Base-by-base conservation (phyloP, 2,329 filamentous ascomycete genomes). In the Curvularia lunata region DNA sequence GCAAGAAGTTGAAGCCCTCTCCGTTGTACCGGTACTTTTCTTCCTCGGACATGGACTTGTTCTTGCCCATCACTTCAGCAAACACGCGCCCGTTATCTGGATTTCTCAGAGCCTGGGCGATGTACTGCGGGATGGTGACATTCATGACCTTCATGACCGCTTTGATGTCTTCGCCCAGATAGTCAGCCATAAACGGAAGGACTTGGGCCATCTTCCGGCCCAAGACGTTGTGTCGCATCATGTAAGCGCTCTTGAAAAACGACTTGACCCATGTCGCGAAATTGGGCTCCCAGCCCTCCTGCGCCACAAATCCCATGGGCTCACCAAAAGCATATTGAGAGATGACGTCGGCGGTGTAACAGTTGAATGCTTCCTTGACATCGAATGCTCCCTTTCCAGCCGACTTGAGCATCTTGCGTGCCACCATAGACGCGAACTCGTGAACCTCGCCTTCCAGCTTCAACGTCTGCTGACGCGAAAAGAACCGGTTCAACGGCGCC, bases 401-500 rank as follows among this genome's bases (percentile, higher is more conserved):
- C 47, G 61, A 57, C 59, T 59, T 32, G 56, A 67, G 63, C 62
- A 68, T 61, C 37, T 62, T 66, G 52, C 64, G 48, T 19, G 58
- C 47, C 10, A 61, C 59, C 59, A 63, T 55, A 30, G 56, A 30
- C 28, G 59, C 64, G 59, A 67, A 64, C 18, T 67, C 59, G 25
- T 65, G 52, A 58, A 68, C 58, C 49, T 66, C 64, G 58, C 61
- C 56, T 48, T 69, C 62, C 28, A 74, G 52, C 46, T 68, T 71
- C 37, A 68, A 52, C 59, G 71, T 68, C 45, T 71, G 67, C 45
- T 67, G 65, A 41, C 62, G 70, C 9, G 74, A 77, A 57, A 78
- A 78, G 66, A 76, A 78, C 8, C 69, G 71, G 53, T 67, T 72
- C 13, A 78, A 52, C 1, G 76, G 69, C 5, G 61, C 63, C 40